Base-by-base conservation (phyloP, 164 flowering plant species). In the Vitis rotundifolia region DNA sequence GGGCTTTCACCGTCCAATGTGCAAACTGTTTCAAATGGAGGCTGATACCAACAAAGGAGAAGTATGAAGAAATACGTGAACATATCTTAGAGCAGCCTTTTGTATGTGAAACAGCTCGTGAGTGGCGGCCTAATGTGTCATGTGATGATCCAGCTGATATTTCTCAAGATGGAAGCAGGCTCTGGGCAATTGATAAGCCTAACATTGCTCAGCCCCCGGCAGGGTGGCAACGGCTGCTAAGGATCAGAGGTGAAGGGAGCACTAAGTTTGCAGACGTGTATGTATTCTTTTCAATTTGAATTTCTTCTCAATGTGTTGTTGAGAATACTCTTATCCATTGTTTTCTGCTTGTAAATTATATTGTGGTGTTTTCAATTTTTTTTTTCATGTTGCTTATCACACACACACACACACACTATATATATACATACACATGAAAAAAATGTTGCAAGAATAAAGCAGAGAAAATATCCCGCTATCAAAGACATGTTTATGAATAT, bases 181-280 rank as follows among this genome's bases (percentile, higher is more conserved):
- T 92, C 14, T 95, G 99, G 99, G 99, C 98, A 4, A 93, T 95
- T 75, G 98, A 95, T 69, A 89, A 86, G 68, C 98, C 99, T 53
- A 89, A 82, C 61, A 93, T 95, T 62, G 81, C 98, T 53, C 97
- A 83, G 80, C 88, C 99, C 37, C 99, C 99, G 70, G 84, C 85
- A 59, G 98, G 97, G 0, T 95, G 99, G 97, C 81, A 95, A 71
- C 82, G 99, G 18, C 71, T 84, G 53, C 74, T 95, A 50, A 73
- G 89, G 64, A 87, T 95, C 22, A 88, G 99, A 71, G 89, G 88
- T 54, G 90, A 88, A 86, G 99, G 99, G 70, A 77, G 97, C 87
- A 81, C 86, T 62, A 95, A 77, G 63, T 93, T 93, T 78, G 98
- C 99, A 15, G 99, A 95, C 64, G 88, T 93, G 98, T 95, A 90